A percentile compares a stretch with the other conserved stretches of the same genome.
phyloP scores from a whole-genome alignment of 805 yeast species.

The Nakazawaea wickerhamii region DNA sequence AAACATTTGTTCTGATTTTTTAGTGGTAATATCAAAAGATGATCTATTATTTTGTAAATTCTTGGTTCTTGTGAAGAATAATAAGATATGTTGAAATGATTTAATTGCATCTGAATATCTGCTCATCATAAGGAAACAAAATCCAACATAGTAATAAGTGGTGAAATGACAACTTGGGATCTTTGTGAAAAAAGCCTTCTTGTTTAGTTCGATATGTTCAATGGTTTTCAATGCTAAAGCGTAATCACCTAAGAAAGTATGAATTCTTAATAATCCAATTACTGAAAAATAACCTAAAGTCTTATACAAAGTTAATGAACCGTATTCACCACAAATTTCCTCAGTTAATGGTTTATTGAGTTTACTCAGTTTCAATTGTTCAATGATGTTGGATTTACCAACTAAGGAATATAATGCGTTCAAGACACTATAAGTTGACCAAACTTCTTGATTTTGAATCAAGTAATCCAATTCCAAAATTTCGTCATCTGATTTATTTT shows the following conservation, averaged over 20 bases:
- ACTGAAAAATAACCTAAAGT: constrained; percentile 42
- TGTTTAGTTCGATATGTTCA: constrained; percentile 41
- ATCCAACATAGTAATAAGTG: constrained; percentile 46
- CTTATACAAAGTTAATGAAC: constrained; percentile 36
- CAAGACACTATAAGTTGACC: constrained; percentile 43
- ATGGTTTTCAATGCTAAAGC: constrained; percentile 42
- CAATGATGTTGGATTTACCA: constrained; percentile 28
- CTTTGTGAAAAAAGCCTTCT: constrained; percentile 40
- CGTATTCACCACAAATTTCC: constrained; percentile 38
- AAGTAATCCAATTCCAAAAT: constrained; percentile 31
- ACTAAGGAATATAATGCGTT: constrained; percentile 43
- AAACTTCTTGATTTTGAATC: constrained; percentile 33
- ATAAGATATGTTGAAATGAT: constrained; percentile 40
- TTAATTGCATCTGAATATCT: constrained; percentile 46
- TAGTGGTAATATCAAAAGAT: constrained; percentile 41
- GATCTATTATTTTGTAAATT: constrained; percentile 33
- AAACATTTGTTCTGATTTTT: constrained; percentile 46
- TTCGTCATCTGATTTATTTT: constrained; percentile 21
- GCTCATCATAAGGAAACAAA: constrained; percentile 44
- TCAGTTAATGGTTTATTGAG: constrained; percentile 18
- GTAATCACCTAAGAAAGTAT: constrained; percentile 44
- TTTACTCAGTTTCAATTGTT: constrained; percentile 31
- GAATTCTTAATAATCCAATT: constrained; percentile 45
- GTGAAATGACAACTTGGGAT: constrained; percentile 47
- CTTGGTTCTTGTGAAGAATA: constrained; percentile 41